Evolutionary conservation across 345 rosid species (phyloP).

Genomic region (Abelmoschus esculentus): DNA sequence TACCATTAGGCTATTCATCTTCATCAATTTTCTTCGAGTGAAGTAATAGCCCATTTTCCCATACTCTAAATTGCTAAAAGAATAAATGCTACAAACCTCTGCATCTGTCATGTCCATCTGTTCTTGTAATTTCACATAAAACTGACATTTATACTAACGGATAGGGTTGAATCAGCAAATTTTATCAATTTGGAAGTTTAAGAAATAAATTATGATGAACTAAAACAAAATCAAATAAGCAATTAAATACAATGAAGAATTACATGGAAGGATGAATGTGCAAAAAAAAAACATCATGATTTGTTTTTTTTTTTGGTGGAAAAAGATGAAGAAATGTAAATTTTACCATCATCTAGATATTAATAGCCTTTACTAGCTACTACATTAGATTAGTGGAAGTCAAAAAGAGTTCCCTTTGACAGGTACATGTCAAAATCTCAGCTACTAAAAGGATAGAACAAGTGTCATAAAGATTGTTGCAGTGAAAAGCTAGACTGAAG

Average conservation of each 20-base stretch:
- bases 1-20: neutral
- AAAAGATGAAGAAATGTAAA: too few species aligned
- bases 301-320: neutral
- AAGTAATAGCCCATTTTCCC: neutral
- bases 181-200: neutral
- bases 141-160: neutral
- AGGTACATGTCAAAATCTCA: neutral
- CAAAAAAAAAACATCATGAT: neutral
- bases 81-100: neutral
- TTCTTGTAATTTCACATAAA: neutral
- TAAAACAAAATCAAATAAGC: neutral
- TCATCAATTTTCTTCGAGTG: conserved; percentile 14
- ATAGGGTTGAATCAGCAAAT: neutral
- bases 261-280: neutral
- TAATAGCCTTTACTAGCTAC: too few species aligned
- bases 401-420: neutral
- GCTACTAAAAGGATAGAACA: neutral
- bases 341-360: too few species aligned
- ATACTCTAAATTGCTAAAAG: neutral
- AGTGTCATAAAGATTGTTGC: neutral
- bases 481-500: neutral
- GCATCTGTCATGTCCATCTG: neutral
- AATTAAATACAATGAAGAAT: neutral
- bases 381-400: too few species aligned
- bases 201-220: neutral